Evolutionary conservation across 805 yeast species (phyloP).

Genomic region (Metschnikowia noctiluminum): DNA sequence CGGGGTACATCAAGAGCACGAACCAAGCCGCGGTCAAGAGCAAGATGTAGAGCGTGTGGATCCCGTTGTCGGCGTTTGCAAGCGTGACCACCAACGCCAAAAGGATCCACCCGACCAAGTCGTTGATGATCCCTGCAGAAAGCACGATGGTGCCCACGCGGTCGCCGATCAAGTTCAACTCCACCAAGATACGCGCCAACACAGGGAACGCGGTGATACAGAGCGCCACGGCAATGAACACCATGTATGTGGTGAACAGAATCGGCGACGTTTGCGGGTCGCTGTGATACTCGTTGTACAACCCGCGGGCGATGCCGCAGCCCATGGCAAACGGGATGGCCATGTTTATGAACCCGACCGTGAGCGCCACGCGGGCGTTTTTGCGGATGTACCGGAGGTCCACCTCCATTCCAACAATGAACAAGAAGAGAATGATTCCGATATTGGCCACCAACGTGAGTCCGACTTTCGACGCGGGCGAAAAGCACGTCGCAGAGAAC

Average conservation of each 20-base stretch:
- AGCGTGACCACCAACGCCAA: constrained; percentile 73
- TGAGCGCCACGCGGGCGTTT: constrained; percentile 56
- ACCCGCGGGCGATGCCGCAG: constrained; percentile 64
- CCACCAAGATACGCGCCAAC: constrained; percentile 72
- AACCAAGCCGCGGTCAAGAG: constrained; percentile 70
- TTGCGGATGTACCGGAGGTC: constrained; percentile 62
- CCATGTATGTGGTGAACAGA: constrained; percentile 71
- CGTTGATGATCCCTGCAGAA: constrained; percentile 81
- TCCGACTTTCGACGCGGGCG: constrained; percentile 58
- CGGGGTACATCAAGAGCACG: constrained; percentile 54
- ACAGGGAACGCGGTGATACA: constrained; percentile 87
- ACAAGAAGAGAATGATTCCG: constrained; percentile 71
- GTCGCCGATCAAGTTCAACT: constrained; percentile 64
- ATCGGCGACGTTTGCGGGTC: constrained; percentile 27
- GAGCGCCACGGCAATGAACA: constrained; percentile 78
- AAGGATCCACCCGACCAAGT: constrained; percentile 76
- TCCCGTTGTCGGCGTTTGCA: constrained; percentile 69
- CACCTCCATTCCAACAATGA: constrained; percentile 77
- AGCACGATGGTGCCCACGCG: constrained; percentile 69
- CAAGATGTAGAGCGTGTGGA: constrained; percentile 66
- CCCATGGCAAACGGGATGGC: constrained; percentile 81
- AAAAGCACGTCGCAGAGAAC: constrained; percentile 64
- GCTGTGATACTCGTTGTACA: constrained; percentile 53
- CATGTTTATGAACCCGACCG: constrained; percentile 70
- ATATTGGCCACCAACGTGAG: constrained; percentile 67